A percentile compares a stretch with the other conserved stretches of the same genome.
Conservation (phyloP, 768 basidiomycete species). For the Dacryopinax spathularia region DNA sequence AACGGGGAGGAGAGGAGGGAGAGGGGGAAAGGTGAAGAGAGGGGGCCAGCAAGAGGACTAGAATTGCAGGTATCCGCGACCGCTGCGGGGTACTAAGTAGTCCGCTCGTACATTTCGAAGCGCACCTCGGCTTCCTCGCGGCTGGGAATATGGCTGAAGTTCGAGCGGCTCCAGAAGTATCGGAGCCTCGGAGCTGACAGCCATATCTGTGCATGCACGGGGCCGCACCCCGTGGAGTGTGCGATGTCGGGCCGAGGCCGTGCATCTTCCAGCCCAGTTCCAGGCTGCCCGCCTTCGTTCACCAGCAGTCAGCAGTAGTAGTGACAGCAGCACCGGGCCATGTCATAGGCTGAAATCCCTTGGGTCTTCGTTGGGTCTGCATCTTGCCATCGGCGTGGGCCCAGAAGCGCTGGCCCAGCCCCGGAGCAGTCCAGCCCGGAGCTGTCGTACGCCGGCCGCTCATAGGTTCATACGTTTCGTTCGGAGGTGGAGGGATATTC, state of each 20-base stretch:
- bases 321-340: neutral
- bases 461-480: neutral
- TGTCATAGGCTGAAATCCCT: constrained; percentile 1
- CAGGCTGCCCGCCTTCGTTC: neutral
- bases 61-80: neutral
- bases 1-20: neutral
- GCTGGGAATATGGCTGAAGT: neutral
- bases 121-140: constrained; percentile 1
- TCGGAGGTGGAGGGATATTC: neutral
- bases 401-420: too few relatives aligned
- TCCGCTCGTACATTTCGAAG: neutral
- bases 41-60: neutral
- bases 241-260: neutral
- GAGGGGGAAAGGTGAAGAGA: neutral
- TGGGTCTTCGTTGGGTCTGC: neutral
- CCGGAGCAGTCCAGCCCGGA: neutral
- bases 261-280: neutral
- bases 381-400: too few relatives aligned
- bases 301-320: neutral
- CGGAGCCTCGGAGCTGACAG: neutral
- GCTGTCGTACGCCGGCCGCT: neutral
- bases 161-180: neutral
- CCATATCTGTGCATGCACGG: neutral
- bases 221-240: constrained; percentile 2
- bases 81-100: neutral